These are phyloP conservation scores for Pyrenochaeta sp. DNA, from an alignment of 2,329 filamentous ascomycete genomes.

Conservation along the genomic window DNA sequence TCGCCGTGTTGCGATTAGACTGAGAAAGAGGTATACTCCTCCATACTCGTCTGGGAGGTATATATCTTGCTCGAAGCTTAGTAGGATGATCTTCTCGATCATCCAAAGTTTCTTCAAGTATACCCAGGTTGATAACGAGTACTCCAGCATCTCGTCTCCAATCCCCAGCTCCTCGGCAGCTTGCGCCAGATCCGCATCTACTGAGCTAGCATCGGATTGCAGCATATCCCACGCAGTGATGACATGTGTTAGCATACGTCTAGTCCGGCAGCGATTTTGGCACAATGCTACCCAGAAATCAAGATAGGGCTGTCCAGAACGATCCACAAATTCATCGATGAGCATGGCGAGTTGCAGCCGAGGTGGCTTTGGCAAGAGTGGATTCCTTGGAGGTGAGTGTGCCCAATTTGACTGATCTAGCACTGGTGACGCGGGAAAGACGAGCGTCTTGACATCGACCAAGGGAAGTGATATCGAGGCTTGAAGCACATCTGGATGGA, in stretches of 20 bases:
- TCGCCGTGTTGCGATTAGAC: constrained; percentile 31
- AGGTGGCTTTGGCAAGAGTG: constrained; percentile 68
- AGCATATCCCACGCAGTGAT: constrained; percentile 84
- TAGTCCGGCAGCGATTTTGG: constrained; percentile 87
- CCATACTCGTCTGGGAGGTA: constrained; percentile 86
- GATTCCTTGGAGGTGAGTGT: constrained; percentile 64
- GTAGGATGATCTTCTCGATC: constrained; percentile 85
- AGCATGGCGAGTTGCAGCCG: constrained; percentile 71
- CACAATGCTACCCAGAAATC: constrained; percentile 85
- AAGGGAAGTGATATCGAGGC: constrained; percentile 79
- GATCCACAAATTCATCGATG: constrained; percentile 73
- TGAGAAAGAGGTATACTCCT: constrained; percentile 79
- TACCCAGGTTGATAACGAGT: constrained; percentile 85
- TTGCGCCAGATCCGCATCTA: constrained; percentile 56
- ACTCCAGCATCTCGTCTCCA: constrained; percentile 63
- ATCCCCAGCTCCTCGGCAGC: constrained; percentile 43
- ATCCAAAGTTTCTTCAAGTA: constrained; percentile 89
- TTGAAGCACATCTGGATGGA: constrained; percentile 69
- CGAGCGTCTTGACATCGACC: constrained; percentile 79
- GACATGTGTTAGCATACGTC: constrained; percentile 87
- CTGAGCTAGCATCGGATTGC: constrained; percentile 69
- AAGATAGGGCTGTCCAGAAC: constrained; percentile 72
- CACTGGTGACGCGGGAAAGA: constrained; percentile 74
- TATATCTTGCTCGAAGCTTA: constrained; percentile 92
- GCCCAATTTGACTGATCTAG: constrained; percentile 78